Evolutionary conservation across 2,329 filamentous ascomycete genomes (phyloP).

Genomic region (Pseudogymnoascus sp.): DNA sequence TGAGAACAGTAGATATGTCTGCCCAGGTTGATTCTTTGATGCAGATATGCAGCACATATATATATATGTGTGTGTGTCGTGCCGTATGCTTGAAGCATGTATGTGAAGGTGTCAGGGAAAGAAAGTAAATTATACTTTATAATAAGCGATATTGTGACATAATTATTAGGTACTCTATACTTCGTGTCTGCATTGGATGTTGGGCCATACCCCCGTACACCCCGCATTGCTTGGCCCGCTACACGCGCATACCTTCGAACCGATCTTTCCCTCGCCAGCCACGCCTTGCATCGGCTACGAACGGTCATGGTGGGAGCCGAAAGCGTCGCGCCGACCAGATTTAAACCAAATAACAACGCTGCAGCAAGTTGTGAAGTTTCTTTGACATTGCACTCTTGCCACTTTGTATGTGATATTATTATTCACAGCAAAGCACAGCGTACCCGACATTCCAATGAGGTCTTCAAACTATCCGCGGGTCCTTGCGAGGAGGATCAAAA

Average conservation of each 20-base stretch:
- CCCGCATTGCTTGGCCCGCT: background rate
- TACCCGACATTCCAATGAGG: background rate
- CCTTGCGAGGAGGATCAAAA: background rate
- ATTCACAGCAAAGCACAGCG: background rate
- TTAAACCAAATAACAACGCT: background rate
- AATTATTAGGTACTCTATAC: background rate
- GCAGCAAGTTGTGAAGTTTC: background rate
- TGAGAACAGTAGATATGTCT: background rate
- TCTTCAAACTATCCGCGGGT: background rate
- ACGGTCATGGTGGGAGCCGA: conserved; percentile 7
- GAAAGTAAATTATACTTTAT: background rate
- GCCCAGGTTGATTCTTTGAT: background rate
- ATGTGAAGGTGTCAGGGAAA: background rate
- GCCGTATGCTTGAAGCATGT: background rate
- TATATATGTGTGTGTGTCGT: no score
- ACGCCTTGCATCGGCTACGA: conserved; percentile 3
- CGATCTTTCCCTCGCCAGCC: background rate
- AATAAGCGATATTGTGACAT: background rate
- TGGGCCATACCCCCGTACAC: background rate
- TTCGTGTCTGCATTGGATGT: background rate
- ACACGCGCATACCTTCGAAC: background rate
- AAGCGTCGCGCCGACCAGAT: background rate
- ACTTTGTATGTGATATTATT: background rate
- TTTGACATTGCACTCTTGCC: background rate
- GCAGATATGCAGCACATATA: no score